Conservation (phyloP, 371 early-diverging fungal species). For the Mucor sp. region DNA sequence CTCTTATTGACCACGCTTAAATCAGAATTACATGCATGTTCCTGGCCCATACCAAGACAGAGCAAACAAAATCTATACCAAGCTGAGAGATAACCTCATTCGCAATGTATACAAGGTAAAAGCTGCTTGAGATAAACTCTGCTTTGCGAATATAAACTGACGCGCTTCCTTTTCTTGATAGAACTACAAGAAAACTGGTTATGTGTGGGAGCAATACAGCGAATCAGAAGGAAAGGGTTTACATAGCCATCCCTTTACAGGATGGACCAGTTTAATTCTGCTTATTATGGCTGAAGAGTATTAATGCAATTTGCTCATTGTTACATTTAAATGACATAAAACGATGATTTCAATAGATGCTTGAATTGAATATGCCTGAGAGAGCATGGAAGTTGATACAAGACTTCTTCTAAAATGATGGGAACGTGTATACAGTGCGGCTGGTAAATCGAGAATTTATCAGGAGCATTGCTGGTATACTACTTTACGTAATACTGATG, state of each 20-base stretch:
- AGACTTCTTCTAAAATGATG: no score
- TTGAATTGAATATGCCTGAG: no score
- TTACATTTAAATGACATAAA: no score
- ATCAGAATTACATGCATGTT: constrained; percentile 66
- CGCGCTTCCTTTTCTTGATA: constrained; percentile 8
- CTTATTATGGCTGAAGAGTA: constrained; percentile 76
- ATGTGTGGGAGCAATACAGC: constrained; percentile 95
- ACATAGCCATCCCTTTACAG: constrained; percentile 93
- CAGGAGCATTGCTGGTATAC: no score
- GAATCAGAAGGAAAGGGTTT: constrained; percentile 76
- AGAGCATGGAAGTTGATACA: no score
- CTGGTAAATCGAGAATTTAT: no score
- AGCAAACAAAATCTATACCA: constrained; percentile 73
- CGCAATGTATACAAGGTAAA: constrained; percentile 72
- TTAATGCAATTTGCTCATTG: constrained; percentile 15
- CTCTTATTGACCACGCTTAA: background rate
- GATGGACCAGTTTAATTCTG: constrained; percentile 89
- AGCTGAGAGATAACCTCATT: constrained; percentile 78
- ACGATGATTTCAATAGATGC: no score
- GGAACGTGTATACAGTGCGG: no score
- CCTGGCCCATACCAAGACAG: constrained; percentile 71
- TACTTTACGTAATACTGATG: no score
- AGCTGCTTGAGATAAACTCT: background rate
- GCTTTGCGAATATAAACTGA: no score
- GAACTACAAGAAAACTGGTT: constrained; percentile 83